These are phyloP conservation scores for Aspergillus baeticus DNA, from an alignment of 495 filamentous ascomycete genomes.

Conservation along the genomic window DNA sequence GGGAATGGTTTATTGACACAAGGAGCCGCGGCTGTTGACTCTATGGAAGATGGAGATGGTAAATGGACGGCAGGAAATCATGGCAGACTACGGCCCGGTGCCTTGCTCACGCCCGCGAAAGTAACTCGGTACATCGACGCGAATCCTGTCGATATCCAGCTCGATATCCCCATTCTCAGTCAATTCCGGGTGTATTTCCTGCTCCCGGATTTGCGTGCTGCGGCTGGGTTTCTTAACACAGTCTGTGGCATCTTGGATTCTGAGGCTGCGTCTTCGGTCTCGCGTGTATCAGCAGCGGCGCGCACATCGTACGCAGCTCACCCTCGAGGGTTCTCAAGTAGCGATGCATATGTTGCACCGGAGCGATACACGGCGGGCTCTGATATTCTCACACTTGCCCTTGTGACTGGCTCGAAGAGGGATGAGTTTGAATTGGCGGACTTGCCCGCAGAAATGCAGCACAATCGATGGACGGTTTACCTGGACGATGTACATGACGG, in stretches of 20 bases:
- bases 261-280: slow-evolving; percentile 45
- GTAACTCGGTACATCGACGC: slow-evolving; percentile 67
- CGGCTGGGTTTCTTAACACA: slow-evolving; percentile 50
- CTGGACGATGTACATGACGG: slow-evolving; percentile 60
- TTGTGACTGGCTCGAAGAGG: slow-evolving; percentile 56
- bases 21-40: too few relatives aligned
- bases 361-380: slow-evolving; percentile 61
- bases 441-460: slow-evolving; percentile 53
- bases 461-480: slow-evolving; percentile 68
- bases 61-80: neutral
- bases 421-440: slow-evolving; percentile 59
- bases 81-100: slow-evolving; percentile 47
- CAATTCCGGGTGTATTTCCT: slow-evolving; percentile 71
- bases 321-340: slow-evolving; percentile 44
- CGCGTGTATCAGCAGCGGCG: slow-evolving; percentile 45
- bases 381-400: slow-evolving; percentile 57
- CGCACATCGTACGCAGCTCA: slow-evolving; percentile 52
- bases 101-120: slow-evolving; percentile 60
- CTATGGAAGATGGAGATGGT: too few relatives aligned
- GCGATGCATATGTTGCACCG: slow-evolving; percentile 57
- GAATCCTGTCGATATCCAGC: slow-evolving; percentile 69
- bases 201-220: slow-evolving; percentile 52
- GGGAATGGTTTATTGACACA: neutral
- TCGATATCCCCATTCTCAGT: slow-evolving; percentile 67
- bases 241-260: slow-evolving; percentile 40